Conservation (phyloP, 352 stramenopile species). For the Phytophthora pini region DNA sequence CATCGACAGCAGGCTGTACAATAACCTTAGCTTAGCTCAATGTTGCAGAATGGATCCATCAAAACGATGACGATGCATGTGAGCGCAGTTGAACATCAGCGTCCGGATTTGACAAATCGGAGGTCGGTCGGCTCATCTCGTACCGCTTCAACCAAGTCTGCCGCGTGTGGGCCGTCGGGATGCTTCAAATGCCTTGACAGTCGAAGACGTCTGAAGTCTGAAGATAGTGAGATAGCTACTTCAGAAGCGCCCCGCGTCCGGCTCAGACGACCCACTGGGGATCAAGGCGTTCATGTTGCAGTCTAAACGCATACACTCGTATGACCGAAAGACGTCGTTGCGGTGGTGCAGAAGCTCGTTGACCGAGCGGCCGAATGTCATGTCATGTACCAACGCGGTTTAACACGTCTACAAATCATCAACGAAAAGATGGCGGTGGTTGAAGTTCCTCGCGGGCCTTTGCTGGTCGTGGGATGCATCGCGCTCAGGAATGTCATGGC, state of each 20-base stretch:
- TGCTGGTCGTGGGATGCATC: constrained; percentile 18
- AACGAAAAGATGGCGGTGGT: constrained; percentile 24
- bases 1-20: no score
- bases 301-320: background rate
- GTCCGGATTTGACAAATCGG: constrained; percentile 28
- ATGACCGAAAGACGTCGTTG: background rate
- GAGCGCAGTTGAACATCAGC: constrained; percentile 22
- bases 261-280: constrained; percentile 5
- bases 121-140: constrained; percentile 8
- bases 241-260: constrained; percentile 14
- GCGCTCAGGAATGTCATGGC: constrained; percentile 5
- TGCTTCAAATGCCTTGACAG: background rate
- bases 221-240: constrained; percentile 35
- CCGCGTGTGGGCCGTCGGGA: constrained; percentile 14
- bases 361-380: no score
- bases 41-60: constrained; percentile 3
- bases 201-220: constrained; percentile 25
- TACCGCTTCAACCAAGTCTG: constrained; percentile 25
- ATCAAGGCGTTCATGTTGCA: background rate
- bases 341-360: constrained; percentile 1
- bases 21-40: background rate
- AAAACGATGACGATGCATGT: constrained; percentile 8
- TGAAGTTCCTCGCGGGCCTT: constrained; percentile 26
- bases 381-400: constrained; percentile 5
- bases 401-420: constrained; percentile 34